These are phyloP conservation scores for Aquanectria penicillioides DNA, from an alignment of 2,329 filamentous ascomycete genomes.

Conservation along the genomic window DNA sequence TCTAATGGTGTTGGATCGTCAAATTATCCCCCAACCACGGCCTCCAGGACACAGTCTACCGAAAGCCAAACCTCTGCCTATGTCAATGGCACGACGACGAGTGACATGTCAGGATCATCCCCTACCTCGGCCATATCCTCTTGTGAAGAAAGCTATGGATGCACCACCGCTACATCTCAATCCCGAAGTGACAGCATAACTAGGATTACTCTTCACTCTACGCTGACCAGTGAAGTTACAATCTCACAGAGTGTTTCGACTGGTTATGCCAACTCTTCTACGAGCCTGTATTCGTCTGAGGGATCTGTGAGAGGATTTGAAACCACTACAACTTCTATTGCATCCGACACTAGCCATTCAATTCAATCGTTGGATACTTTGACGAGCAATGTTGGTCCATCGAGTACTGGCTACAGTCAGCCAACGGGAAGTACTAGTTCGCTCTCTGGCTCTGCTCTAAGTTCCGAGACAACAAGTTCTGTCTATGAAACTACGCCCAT, in stretches of 20 bases:
- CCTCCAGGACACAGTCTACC: too few species aligned
- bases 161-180: background rate
- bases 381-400: too few species aligned
- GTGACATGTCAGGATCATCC: background rate
- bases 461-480: too few species aligned
- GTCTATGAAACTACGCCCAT: too few species aligned
- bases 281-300: background rate
- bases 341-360: background rate
- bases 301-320: background rate
- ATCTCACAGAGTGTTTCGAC: slow-evolving; percentile 16
- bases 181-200: slow-evolving; percentile 9
- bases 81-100: slow-evolving; percentile 3
- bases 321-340: background rate
- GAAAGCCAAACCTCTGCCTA: background rate
- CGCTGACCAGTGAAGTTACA: slow-evolving; percentile 24
- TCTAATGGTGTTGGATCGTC: background rate
- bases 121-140: background rate
- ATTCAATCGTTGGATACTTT: too few species aligned
- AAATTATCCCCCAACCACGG: background rate
- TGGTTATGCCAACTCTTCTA: background rate
- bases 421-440: too few species aligned
- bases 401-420: too few species aligned
- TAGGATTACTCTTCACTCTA: slow-evolving; percentile 18
- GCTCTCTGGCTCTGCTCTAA: too few species aligned
- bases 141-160: background rate